Evolutionary conservation across 805 yeast species (phyloP).

Genomic region (Clavispora carvajalis): DNA sequence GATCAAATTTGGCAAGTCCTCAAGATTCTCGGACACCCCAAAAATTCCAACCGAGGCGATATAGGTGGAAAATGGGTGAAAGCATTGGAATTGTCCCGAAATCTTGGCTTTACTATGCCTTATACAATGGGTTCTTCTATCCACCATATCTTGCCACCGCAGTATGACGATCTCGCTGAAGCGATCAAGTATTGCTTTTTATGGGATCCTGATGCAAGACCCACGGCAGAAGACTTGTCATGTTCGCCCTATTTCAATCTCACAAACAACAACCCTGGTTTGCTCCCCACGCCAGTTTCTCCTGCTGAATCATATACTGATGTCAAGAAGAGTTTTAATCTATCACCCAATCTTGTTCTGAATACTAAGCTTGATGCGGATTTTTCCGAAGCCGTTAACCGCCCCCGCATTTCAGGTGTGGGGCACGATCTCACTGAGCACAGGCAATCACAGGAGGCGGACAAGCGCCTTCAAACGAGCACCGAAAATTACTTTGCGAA

Average conservation of each 20-base stretch:
- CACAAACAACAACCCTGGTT: not conserved
- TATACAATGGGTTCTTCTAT: slow-evolving; percentile 46
- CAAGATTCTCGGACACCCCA: slow-evolving; percentile 71
- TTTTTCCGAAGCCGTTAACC: not conserved
- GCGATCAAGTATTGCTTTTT: slow-evolving; percentile 48
- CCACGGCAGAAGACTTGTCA: slow-evolving; percentile 45
- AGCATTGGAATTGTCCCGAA: slow-evolving; percentile 47
- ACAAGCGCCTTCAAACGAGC: not conserved
- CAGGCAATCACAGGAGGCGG: not conserved
- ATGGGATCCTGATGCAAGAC: slow-evolving; percentile 77
- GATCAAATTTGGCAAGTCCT: slow-evolving; percentile 74
- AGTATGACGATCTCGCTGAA: slow-evolving; percentile 36
- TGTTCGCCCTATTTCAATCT: slow-evolving; percentile 37
- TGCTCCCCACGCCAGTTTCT: not conserved
- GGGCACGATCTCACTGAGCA: not conserved
- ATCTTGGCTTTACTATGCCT: slow-evolving; percentile 56
- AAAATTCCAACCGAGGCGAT: slow-evolving; percentile 12
- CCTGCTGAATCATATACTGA: not conserved
- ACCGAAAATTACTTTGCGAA: not conserved
- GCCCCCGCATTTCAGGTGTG: not conserved
- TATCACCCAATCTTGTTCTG: not conserved
- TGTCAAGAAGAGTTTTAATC: not conserved
- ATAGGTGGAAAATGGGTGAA: slow-evolving; percentile 75
- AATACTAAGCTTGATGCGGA: not conserved
- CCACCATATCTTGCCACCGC: slow-evolving; percentile 41